Evolutionary conservation across 2,329 filamentous ascomycete genomes (phyloP).

Genomic region (Neurospora crassa): DNA sequence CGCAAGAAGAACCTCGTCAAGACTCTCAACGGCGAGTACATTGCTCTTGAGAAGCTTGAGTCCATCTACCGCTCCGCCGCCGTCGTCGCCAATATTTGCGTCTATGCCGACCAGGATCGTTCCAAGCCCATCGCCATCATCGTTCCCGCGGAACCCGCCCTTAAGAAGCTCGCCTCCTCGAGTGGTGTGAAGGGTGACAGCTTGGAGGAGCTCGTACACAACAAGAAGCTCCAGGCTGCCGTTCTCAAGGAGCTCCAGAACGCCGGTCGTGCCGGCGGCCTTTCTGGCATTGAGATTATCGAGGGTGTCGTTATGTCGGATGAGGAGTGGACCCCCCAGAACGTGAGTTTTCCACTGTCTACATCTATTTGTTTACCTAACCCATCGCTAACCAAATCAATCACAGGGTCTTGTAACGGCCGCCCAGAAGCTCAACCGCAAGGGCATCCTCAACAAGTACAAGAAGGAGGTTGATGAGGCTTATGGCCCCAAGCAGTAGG

Average conservation of each 20-base stretch:
- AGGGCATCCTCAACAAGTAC: constrained; percentile 53
- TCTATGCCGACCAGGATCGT: constrained; percentile 41
- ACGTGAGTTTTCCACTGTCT: constrained; percentile 39
- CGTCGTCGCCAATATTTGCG: constrained; percentile 47
- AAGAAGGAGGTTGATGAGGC: constrained; percentile 51
- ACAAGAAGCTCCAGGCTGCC: constrained; percentile 52
- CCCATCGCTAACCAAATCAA: not conserved
- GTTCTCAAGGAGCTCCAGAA: constrained; percentile 58
- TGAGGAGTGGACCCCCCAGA: constrained; percentile 68
- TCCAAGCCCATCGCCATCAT: constrained; percentile 47
- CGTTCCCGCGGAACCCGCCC: constrained; percentile 44
- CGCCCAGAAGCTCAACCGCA: constrained; percentile 64
- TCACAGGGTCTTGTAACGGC: constrained; percentile 54
- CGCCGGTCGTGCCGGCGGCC: constrained; percentile 50
- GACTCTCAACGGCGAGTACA: constrained; percentile 74
- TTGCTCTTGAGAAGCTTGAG: constrained; percentile 65
- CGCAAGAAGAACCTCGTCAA: constrained; percentile 87
- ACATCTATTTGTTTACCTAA: not conserved
- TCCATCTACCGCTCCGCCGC: constrained; percentile 40
- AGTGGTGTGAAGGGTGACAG: constrained; percentile 39
- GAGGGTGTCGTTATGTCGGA: constrained; percentile 62
- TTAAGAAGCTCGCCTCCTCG: constrained; percentile 40
- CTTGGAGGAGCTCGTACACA: constrained; percentile 57
- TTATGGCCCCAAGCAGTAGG: constrained; percentile 32
- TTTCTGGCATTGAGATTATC: constrained; percentile 60